Base-by-base conservation (phyloP, 129 eudicot species). In the Rutidosis leptorrhynchoides region DNA sequence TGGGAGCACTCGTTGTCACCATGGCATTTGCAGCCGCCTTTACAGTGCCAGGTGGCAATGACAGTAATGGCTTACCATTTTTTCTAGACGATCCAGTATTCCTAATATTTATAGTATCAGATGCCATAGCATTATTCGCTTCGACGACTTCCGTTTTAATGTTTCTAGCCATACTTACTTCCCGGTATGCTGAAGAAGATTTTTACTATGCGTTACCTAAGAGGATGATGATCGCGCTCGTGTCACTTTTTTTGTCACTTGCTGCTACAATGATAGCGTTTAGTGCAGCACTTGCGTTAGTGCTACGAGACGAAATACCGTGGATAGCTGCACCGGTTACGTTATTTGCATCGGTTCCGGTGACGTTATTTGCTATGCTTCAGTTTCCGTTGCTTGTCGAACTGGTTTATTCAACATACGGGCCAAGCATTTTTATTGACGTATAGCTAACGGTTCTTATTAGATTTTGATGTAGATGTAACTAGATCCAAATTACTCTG, bases 381-480 rank as follows among this genome's bases (percentile, higher is more conserved):
- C 87, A 85, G 69, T 82, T 77, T 51, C 90, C 87, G 1, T 73
- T 83, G 27, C 73, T 85, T 27, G 76, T 65, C 10, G 87, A 79
- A 67, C 60, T 82, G 69, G 55, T 76, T 2, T 62, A 43, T 51
- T 81, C 87, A 1, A 81, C 87, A 32, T 80, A 81, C 35, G 79
- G 81, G 23, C 76, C 69, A 33, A 63, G 63, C 64, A 73, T 73
- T 52, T 73, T 73, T 63, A 49, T 16, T 20, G 14, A 73, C 43
- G 63, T 57, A 64, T 25, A 67, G 29, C 71, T 24, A 55, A 64
- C 16, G 25, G 56, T 46, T 52, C n/a, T n/a, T 10, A 48, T 40
- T 73, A 64, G 6, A 26, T 57, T 58, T n/a, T 53, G 20, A 64
- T 54, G 64, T 45, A 19, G 55, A 40, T n/a, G n/a, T 65, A 52